Evolutionary conservation across 2,329 filamentous ascomycete species (phyloP).

Genomic region (Aureobasidium leucospermi): DNA sequence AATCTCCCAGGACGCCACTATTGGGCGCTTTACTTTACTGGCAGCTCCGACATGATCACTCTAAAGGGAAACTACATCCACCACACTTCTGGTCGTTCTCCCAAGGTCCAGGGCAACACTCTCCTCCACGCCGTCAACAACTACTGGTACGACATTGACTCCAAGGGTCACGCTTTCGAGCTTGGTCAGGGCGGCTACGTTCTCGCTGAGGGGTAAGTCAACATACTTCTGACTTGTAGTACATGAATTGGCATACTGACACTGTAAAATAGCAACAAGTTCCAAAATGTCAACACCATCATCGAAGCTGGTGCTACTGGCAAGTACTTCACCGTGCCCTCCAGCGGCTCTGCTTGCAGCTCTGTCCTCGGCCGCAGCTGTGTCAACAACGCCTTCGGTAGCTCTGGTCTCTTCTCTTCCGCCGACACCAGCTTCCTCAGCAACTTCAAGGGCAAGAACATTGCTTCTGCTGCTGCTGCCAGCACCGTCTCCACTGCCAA

Average conservation of each 20-base stretch:
- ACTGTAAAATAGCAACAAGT: not conserved
- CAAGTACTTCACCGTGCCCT: constrained; percentile 32
- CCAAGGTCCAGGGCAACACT: constrained; percentile 50
- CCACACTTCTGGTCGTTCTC: constrained; percentile 49
- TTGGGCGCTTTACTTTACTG: constrained; percentile 51
- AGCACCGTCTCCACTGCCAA: constrained; percentile 26
- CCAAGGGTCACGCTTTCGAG: constrained; percentile 53
- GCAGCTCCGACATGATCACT: constrained; percentile 50
- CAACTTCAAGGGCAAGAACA: constrained; percentile 47
- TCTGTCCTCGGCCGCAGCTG: constrained; percentile 44
- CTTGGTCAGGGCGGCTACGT: constrained; percentile 27
- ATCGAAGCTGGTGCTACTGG: constrained; percentile 33
- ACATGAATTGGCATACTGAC: not conserved
- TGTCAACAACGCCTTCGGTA: constrained; percentile 37
- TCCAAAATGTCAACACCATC: constrained; percentile 28
- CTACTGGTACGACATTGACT: constrained; percentile 46
- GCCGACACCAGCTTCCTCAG: constrained; percentile 42
- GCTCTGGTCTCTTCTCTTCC: constrained; percentile 18
- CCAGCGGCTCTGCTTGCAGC: constrained; percentile 35
- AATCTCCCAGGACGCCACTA: constrained; percentile 42
- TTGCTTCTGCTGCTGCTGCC: constrained; percentile 38
- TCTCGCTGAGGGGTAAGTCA: constrained; percentile 20
- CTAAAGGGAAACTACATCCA: constrained; percentile 56
- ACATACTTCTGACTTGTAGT: not conserved
- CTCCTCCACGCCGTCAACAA: constrained; percentile 57